phyloP scores from a whole-genome alignment of 495 filamentous ascomycete genomes.

The Tuber indicum region DNA sequence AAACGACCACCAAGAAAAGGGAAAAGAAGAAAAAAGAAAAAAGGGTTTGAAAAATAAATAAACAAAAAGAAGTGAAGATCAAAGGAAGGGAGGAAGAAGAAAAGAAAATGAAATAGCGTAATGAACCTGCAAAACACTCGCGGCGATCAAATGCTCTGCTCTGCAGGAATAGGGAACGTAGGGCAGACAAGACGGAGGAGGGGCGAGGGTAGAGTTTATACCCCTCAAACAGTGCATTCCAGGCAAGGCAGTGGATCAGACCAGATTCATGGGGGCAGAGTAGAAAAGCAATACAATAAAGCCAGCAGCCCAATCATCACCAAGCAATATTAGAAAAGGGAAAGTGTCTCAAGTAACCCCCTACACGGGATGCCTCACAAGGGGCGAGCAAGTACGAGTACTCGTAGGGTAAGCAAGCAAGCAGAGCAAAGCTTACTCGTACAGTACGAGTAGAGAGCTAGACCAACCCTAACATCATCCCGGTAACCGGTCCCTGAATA shows the following conservation, averaged over 20 bases:
- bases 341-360: neutral
- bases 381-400: neutral
- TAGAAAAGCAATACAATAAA: neutral
- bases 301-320: neutral
- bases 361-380: neutral
- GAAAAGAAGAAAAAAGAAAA: neutral
- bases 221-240: neutral
- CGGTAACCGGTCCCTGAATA: neutral
- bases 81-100: neutral
- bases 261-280: neutral
- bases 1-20: neutral
- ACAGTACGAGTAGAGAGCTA: too few species aligned
- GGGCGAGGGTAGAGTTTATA: neutral
- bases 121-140: constrained; percentile 3
- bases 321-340: neutral
- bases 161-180: constrained; percentile 1
- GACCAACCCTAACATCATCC: neutral
- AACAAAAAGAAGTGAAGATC: constrained; percentile 2
- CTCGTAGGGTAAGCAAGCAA: neutral
- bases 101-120: neutral
- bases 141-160: neutral
- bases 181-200: neutral
- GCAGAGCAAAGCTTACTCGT: neutral
- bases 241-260: neutral
- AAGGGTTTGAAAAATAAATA: neutral